phyloP scores from a whole-genome alignment of 2,329 filamentous ascomycete species.

The Arthroderma sp. region DNA sequence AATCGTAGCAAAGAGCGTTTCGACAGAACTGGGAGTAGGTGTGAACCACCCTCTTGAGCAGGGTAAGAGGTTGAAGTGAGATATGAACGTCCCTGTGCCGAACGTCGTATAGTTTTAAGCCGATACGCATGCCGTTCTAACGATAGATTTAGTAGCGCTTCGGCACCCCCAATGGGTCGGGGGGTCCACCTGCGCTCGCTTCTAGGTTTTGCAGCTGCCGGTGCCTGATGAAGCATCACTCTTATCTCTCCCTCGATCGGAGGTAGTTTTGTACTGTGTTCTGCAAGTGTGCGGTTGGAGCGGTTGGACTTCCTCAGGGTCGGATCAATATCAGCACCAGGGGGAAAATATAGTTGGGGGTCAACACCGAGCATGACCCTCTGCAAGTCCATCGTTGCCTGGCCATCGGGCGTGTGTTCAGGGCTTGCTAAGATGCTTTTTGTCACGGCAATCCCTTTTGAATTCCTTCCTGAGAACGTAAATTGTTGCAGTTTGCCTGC shows the following conservation, averaged over 20 bases:
- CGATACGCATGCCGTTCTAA: conserved; percentile 16
- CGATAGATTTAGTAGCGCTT: conserved; percentile 4
- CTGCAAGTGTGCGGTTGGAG: conserved; percentile 3
- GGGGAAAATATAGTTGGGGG: conserved; percentile 33
- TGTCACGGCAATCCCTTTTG: conserved; percentile 35
- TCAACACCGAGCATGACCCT: conserved; percentile 36
- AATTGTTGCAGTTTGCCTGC: conserved; percentile 40
- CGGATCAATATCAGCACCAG: conserved; percentile 27
- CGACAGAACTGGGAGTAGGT: too few relatives aligned
- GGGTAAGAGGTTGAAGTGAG: too few relatives aligned
- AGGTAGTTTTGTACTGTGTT: conserved; percentile 14
- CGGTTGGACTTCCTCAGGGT: conserved; percentile 19
- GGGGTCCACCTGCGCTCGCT: too few relatives aligned
- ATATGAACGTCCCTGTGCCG: too few relatives aligned
- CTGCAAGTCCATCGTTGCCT: conserved; percentile 36
- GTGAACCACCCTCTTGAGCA: too few relatives aligned
- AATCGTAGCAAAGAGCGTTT: too few relatives aligned
- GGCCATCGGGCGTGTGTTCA: conserved; percentile 32
- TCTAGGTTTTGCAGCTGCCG: conserved; percentile 5
- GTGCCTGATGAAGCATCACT: conserved; percentile 26
- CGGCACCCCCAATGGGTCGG: too few relatives aligned
- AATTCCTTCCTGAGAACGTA: conserved; percentile 38
- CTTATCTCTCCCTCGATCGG: conserved; percentile 21
- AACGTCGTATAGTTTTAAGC: too few relatives aligned
- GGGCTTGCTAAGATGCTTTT: conserved; percentile 38